A percentile compares a stretch with the other conserved stretches of the same genome.
Evolutionary conservation across 768 basidiomycete genomes (phyloP).

Genomic region (Sutorius australiensis): DNA sequence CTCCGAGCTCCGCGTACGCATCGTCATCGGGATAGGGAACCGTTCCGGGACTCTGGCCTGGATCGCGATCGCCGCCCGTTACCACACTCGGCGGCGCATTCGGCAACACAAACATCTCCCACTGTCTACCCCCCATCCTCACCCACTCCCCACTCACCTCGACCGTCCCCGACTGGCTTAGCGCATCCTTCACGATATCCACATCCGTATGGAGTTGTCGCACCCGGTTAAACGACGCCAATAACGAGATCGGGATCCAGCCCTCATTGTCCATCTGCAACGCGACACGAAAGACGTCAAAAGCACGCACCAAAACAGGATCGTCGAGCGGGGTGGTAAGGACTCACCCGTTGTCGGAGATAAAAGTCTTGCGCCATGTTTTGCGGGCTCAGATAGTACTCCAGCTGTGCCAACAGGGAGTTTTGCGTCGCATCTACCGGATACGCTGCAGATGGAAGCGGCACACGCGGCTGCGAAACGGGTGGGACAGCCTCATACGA

Average conservation of each 20-base stretch:
- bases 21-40: not conserved
- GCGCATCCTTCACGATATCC: conserved; percentile 64
- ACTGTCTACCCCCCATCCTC: conserved; percentile 56
- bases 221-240: conserved; percentile 88
- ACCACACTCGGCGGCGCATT: conserved; percentile 50
- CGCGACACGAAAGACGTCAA: not conserved
- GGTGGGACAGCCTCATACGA: conserved; percentile 23
- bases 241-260: conserved; percentile 77
- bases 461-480: conserved; percentile 31
- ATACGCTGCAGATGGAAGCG: conserved; percentile 46
- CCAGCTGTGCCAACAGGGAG: conserved; percentile 76
- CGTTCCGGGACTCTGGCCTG: not conserved
- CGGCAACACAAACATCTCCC: conserved; percentile 59
- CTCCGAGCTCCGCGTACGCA: conserved; percentile 4
- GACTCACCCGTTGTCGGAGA: conserved; percentile 69
- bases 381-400: conserved; percentile 89
- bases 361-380: conserved; percentile 88
- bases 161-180: conserved; percentile 60
- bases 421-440: conserved; percentile 63
- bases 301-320: not conserved
- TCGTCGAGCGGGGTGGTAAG: not conserved
- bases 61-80: not conserved
- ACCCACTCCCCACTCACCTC: conserved; percentile 70
- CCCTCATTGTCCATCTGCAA: conserved; percentile 84
- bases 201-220: conserved; percentile 56